These are phyloP conservation scores for Penicillium sp. DNA, from an alignment of 2,329 filamentous ascomycete genomes.

Conservation along the genomic window DNA sequence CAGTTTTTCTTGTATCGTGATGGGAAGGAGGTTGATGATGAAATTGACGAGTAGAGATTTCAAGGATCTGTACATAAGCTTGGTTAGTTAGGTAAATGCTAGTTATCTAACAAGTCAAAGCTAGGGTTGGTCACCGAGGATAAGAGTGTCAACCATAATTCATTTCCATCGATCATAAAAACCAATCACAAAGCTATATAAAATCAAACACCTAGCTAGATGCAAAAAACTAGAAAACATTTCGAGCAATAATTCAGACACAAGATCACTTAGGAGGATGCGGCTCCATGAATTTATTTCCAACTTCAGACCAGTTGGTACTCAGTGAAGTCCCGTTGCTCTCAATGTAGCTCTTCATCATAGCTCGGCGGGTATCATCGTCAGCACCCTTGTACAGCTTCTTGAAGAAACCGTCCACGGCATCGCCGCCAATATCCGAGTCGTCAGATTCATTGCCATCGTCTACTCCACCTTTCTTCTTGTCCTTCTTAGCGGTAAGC, in stretches of 20 bases:
- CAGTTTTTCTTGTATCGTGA: constrained; percentile 83
- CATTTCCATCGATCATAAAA: neutral
- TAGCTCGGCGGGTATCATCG: constrained; percentile 77
- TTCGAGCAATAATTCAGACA: neutral
- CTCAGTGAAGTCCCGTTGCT: constrained; percentile 89
- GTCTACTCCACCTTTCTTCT: constrained; percentile 28
- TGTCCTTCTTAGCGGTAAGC: constrained; percentile 39
- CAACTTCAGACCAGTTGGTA: constrained; percentile 85
- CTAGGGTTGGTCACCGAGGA: constrained; percentile 6
- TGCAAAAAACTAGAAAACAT: constrained; percentile 2
- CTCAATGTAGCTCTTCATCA: constrained; percentile 96
- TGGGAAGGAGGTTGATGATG: constrained; percentile 16
- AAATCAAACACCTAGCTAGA: constrained; percentile 16
- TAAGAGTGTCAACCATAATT: neutral
- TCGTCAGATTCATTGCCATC: constrained; percentile 41
- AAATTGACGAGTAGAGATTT: constrained; percentile 5
- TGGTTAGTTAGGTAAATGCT: constrained; percentile 21
- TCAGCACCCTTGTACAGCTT: constrained; percentile 72
- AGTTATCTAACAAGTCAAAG: constrained; percentile 21
- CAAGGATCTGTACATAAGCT: neutral
- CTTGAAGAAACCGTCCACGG: constrained; percentile 83
- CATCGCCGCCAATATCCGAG: constrained; percentile 50
- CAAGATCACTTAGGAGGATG: constrained; percentile 21
- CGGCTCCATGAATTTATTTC: constrained; percentile 60
- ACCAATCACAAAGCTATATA: neutral